Base-by-base conservation (phyloP, 2,329 filamentous ascomycete genomes). In the Macrophomina pseudophaseolina region DNA sequence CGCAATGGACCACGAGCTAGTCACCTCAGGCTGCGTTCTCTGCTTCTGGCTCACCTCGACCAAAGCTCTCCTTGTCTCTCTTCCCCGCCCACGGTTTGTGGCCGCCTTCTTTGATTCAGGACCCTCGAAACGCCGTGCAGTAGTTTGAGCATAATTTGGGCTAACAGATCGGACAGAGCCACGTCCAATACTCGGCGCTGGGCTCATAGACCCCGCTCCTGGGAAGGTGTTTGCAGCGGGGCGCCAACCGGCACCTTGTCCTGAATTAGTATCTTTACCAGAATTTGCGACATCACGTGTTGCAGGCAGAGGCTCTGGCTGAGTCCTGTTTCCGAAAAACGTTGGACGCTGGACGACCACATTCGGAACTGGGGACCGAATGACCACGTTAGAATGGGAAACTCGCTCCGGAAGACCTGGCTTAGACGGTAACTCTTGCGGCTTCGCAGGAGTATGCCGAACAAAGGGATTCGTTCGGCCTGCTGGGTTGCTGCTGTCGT, bases 401-500 rank as follows among this genome's bases (percentile, higher is more conserved):
- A 56, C 11, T 14, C n/a, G 64, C 11, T 32, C 53, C 14, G 64
- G 38, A 9, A 40, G 12, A 16, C 38, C 28, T 11, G 33, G 46
- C 16, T 42, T 54, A 7, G 33, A 32, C 42, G 44, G 32, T 11
- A 33, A 16, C 5, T 9, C 38, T 18, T 42, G 38, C 11, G n/a
- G 3, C 52, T 18, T 46, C 5, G 53, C 16, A 5, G 54, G 30
- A 35, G 30, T 60, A 9, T 54, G 53, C 8, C 64, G 64, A 52
- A 66, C 64, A 44, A 66, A 66, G 40, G 54, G 54, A 42, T 59
- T 66, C 2, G 44, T 28, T 14, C 64, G 54, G 33, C 33, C 44
- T 5, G 52, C 23, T 42, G n/a, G 14, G 6, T 16, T 23, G 35
- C 30, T 6, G 32, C 42, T 58, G 16, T 32, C 30, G 16, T 33